Conservation (phyloP, 192 early-diverging fungal species). For the Oehlia diaphana region DNA sequence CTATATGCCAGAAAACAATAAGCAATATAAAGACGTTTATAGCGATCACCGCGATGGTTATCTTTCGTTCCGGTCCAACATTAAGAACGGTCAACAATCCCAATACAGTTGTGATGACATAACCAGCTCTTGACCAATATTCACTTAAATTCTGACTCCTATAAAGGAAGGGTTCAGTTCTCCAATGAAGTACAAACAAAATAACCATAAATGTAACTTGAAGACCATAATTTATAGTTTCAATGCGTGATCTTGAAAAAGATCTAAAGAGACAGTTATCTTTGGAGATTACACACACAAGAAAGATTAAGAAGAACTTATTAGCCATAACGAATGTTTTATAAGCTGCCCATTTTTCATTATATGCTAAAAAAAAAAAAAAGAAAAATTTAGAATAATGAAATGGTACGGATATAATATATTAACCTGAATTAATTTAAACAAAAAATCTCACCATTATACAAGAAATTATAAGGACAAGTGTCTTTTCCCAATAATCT, state of each 20-base stretch:
- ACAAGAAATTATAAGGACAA: slow-evolving; percentile 62
- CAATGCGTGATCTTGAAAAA: slow-evolving; percentile 46
- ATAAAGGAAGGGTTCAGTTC: slow-evolving; percentile 59
- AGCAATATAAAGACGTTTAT: slow-evolving; percentile 36
- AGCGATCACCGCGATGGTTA: slow-evolving; percentile 45
- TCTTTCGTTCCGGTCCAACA: slow-evolving; percentile 43
- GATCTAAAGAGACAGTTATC: slow-evolving; percentile 62
- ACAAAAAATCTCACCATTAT: slow-evolving; percentile 49
- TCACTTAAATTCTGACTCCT: slow-evolving; percentile 55
- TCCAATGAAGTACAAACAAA: slow-evolving; percentile 56
- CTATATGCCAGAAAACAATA: slow-evolving; percentile 43
- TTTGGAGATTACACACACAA: slow-evolving; percentile 55
- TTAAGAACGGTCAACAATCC: slow-evolving; percentile 55
- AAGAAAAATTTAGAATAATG: not conserved
- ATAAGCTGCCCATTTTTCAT: slow-evolving; percentile 48
- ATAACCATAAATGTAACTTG: slow-evolving; percentile 50
- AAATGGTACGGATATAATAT: too few relatives aligned
- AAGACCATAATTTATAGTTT: slow-evolving; percentile 45
- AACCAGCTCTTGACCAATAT: slow-evolving; percentile 46
- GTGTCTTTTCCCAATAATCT: slow-evolving; percentile 45
- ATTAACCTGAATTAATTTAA: not conserved
- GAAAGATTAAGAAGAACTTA: slow-evolving; percentile 52
- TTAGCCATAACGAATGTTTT: slow-evolving; percentile 57
- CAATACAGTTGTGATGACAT: slow-evolving; percentile 46
- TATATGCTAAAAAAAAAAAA: slow-evolving; percentile 34